Percentiles rank a stretch among this genome's conserved stretches.
These are phyloP conservation scores for Phoma sp. DNA, from an alignment of 2,329 filamentous ascomycete genomes.

Conservation along the genomic window DNA sequence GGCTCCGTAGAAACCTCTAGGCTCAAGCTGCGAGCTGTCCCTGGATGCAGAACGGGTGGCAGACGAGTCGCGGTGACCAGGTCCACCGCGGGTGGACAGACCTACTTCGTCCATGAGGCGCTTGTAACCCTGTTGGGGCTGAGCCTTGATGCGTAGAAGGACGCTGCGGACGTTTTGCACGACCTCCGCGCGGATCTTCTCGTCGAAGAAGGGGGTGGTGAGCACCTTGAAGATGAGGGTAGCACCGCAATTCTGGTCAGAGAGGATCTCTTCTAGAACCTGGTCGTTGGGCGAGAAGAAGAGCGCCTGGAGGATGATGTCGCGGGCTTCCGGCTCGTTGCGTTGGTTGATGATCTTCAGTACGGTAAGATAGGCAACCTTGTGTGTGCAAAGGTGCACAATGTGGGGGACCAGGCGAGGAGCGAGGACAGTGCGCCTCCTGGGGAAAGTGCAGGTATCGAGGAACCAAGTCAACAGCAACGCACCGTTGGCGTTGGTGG, in stretches of 20 bases:
- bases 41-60: constrained; percentile 49
- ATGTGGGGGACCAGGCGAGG: constrained; percentile 91
- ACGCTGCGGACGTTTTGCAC: constrained; percentile 92
- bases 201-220: constrained; percentile 96
- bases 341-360: constrained; percentile 99
- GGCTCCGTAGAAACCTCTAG: constrained; percentile 47
- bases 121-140: constrained; percentile 96
- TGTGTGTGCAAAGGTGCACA: constrained; percentile 96
- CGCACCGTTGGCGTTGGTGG: constrained; percentile 94
- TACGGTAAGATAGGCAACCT: constrained; percentile 96
- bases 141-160: constrained; percentile 86
- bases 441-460: constrained; percentile 95
- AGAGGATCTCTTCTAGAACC: constrained; percentile 86
- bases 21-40: constrained; percentile 43
- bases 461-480: constrained; percentile 96
- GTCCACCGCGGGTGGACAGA: constrained; percentile 67
- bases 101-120: constrained; percentile 98
- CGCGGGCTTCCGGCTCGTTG: constrained; percentile 88
- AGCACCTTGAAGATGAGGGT: constrained; percentile 98
- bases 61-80: constrained; percentile 47
- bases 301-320: constrained; percentile 85
- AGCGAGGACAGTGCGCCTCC: constrained; percentile 87
- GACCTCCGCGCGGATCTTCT: constrained; percentile 84
- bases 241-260: constrained; percentile 88
- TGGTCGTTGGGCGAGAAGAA: constrained; percentile 92